A percentile compares a stretch with the other conserved stretches of the same genome.
Evolutionary conservation across 768 basidiomycete species (phyloP).

Genomic region (Pleurotus tuoliensis): DNA sequence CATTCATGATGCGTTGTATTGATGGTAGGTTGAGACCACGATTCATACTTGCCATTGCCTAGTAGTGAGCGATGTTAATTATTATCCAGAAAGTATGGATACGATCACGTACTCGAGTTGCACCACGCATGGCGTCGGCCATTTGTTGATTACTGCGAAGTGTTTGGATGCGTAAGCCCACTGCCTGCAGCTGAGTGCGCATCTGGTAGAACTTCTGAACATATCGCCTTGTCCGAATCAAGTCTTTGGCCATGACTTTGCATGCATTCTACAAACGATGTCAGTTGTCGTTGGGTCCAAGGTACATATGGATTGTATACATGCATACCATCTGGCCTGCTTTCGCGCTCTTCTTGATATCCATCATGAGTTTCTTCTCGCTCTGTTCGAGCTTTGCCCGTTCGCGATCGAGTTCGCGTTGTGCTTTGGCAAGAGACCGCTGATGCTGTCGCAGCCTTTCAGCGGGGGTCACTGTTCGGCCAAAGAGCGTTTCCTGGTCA

Average conservation of each 20-base stretch:
- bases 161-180: slow-evolving; percentile 92
- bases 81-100: slow-evolving; percentile 1
- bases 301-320: background rate
- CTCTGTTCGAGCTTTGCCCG: slow-evolving; percentile 89
- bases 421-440: slow-evolving; percentile 91
- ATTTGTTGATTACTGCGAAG: slow-evolving; percentile 97
- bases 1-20: slow-evolving; percentile 95
- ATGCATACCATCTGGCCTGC: slow-evolving; percentile 82
- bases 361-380: slow-evolving; percentile 93
- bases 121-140: slow-evolving; percentile 99
- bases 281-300: background rate
- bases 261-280: slow-evolving; percentile 74
- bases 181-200: slow-evolving; percentile 97
- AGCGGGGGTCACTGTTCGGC: slow-evolving; percentile 90
- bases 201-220: slow-evolving; percentile 98
- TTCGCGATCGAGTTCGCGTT: slow-evolving; percentile 97
- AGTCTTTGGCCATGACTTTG: slow-evolving; percentile 99
- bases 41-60: slow-evolving; percentile 99
- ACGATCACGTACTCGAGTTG: slow-evolving; percentile 69
- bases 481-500: slow-evolving; percentile 88
- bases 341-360: slow-evolving; percentile 97
- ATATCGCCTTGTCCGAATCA: slow-evolving; percentile 93
- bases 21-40: slow-evolving; percentile 90
- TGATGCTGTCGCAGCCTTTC: slow-evolving; percentile 97
- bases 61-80: slow-evolving; percentile 10